A percentile compares a stretch with the other conserved stretches of the same genome.
Evolutionary conservation across 2,329 filamentous ascomycete species (phyloP).

Genomic region (Clonostachys chloroleuca): DNA sequence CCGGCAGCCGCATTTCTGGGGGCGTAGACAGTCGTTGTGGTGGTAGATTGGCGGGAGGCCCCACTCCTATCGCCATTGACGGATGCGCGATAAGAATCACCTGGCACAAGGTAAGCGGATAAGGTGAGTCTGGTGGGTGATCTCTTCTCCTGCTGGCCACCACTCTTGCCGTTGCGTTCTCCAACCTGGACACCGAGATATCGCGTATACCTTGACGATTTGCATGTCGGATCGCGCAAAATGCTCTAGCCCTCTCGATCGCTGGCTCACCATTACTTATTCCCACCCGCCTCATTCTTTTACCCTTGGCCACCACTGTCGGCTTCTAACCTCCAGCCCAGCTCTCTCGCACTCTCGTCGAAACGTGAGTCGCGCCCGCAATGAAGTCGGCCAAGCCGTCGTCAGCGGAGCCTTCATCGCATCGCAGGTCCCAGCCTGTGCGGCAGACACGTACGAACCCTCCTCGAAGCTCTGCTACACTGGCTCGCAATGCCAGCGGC

Average conservation of each 20-base stretch:
- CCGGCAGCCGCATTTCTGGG: no score
- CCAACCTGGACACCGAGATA: no score
- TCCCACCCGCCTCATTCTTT: not conserved
- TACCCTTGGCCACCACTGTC: not conserved
- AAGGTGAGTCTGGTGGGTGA: conserved; percentile 2
- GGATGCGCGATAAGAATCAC: no score
- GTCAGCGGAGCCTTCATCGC: conserved; percentile 36
- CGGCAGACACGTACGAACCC: conserved; percentile 64
- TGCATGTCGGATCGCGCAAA: no score
- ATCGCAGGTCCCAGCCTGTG: conserved; percentile 58
- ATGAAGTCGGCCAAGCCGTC: conserved; percentile 54
- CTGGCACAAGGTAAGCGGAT: conserved; percentile 2
- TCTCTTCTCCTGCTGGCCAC: not conserved
- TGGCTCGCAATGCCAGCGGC: conserved; percentile 33
- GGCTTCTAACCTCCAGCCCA: not conserved
- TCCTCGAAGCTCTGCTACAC: conserved; percentile 45
- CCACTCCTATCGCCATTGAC: no score
- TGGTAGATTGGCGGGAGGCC: no score
- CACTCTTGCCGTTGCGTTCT: not conserved
- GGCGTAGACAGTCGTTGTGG: no score
- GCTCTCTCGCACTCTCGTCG: not conserved
- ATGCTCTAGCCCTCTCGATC: not conserved
- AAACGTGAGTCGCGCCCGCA: conserved; percentile 7
- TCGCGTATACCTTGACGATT: no score
- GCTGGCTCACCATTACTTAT: not conserved